Conservation (phyloP, 169 alveolate species). For the Eimeria praecox region DNA sequence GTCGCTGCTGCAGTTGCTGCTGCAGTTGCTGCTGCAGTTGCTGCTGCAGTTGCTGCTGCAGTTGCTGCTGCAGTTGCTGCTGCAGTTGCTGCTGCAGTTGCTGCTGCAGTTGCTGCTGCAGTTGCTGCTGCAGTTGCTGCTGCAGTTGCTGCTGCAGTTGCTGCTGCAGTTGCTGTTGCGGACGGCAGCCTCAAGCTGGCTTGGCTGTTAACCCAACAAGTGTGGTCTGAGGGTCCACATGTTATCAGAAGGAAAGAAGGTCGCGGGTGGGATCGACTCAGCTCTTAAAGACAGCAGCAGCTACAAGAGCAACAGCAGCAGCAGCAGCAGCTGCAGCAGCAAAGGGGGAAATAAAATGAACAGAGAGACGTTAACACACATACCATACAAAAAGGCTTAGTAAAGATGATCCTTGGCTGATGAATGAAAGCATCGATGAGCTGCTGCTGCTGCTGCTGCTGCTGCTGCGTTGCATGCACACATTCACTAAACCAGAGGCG, state of each 20-base stretch:
- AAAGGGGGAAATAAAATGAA: not conserved
- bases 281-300: not conserved
- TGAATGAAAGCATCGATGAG: not conserved
- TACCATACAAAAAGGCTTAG: not conserved
- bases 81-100: constrained; percentile 42
- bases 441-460: constrained; percentile 46
- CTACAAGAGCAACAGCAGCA: not conserved
- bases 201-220: not conserved
- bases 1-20: constrained; percentile 32
- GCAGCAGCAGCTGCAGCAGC: not conserved
- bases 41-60: no score
- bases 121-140: not conserved
- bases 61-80: constrained; percentile 30
- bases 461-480: constrained; percentile 19
- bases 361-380: not conserved
- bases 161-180: constrained; percentile 41
- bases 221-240: not conserved
- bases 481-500: not conserved
- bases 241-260: not conserved
- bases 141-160: constrained; percentile 8
- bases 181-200: not conserved
- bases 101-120: not conserved
- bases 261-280: not conserved
- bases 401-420: not conserved
- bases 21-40: constrained; percentile 29